Base-by-base conservation (phyloP, 257 asterid genomes). In the Gardenia jasminoides region DNA sequence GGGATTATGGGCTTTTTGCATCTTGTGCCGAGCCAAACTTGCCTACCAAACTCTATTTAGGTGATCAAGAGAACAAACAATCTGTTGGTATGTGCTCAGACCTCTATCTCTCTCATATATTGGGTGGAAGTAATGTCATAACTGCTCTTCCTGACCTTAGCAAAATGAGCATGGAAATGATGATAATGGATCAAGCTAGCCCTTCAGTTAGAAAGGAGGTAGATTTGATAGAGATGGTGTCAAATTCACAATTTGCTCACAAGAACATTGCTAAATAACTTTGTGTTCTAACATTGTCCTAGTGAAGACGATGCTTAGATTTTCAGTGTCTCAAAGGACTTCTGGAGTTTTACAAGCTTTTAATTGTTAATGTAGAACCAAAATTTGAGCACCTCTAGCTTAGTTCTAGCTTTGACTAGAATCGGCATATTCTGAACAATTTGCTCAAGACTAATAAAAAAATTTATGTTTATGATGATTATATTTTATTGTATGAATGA, bases 181-280 rank as follows among this genome's bases (percentile, higher is more conserved):
- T 70, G 78, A 56, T 73, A 80, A 75, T 52, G 52, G 67, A 77
- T 75, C 79, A 62, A 64, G 66, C 74, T 41, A 30, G 67, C 20
- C 46, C 83, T 61, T 48, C 75, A 2, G 79, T 73, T n/a, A 46
- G 62, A 48, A 84, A 75, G 76, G 80, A 66, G 20, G 70, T 36
- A 80, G 87, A 83, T 70, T 80, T 78, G 81, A 76, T 84, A 58
- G 84, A 88, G 74, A 74, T 82, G 82, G 56, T 80, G 67, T 80
- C 86, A 62, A 70, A 74, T 72, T 74, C 80, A 41, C 84, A 77
- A 19, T 78, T 75, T 72, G 78, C 86, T 67, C 77, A 52, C 13
- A 80, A 82, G 48, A 72, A 30, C 24, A 26, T 31, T 4, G 64
- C 13, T 41, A 83, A 36, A 67, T 43, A 36, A 16, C 67, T 78